Evolutionary conservation across 768 basidiomycete genomes (phyloP).

Genomic region (Holtermanniella nyarrowii): DNA sequence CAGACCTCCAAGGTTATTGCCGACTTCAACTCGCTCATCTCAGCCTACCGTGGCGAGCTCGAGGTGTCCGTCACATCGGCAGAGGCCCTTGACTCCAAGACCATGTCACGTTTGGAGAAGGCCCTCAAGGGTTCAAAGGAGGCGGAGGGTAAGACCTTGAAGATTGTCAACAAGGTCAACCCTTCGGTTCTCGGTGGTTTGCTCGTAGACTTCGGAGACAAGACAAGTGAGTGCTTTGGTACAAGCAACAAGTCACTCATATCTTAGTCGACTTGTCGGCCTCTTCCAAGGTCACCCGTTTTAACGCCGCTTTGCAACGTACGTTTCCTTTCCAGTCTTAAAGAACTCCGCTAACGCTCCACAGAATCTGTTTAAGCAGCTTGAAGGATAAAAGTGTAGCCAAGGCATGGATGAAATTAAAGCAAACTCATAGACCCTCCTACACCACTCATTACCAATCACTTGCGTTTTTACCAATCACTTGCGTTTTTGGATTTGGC

Average conservation of each 20-base stretch:
- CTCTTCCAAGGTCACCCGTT: conserved; percentile 82
- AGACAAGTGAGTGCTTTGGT: conserved; percentile 50
- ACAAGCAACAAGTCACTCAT: conserved; percentile 1
- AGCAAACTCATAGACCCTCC: too few relatives aligned
- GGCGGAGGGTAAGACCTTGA: conserved; percentile 79
- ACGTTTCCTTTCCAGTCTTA: conserved; percentile 37
- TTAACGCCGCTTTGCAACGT: conserved; percentile 81
- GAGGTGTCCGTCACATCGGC: conserved; percentile 87
- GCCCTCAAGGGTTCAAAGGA: conserved; percentile 75
- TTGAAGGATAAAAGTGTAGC: not conserved
- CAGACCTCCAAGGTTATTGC: conserved; percentile 78
- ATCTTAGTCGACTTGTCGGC: conserved; percentile 74
- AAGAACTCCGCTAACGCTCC: not conserved
- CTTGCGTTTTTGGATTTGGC: not conserved
- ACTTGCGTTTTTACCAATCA: too few relatives aligned
- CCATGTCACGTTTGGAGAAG: conserved; percentile 66
- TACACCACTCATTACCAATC: too few relatives aligned
- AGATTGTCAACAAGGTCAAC: conserved; percentile 93
- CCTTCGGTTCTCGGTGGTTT: conserved; percentile 82
- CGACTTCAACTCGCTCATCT: conserved; percentile 80
- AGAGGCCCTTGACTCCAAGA: conserved; percentile 58
- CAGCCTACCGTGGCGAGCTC: conserved; percentile 83
- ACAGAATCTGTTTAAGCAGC: not conserved
- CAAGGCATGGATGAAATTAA: too few relatives aligned
- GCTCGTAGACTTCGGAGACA: conserved; percentile 94